Evolutionary conservation across 2,329 filamentous ascomycete species (phyloP), one percentile per base, ranked within the genome.

Genomic region (Exserohilum rostratum): DNA sequence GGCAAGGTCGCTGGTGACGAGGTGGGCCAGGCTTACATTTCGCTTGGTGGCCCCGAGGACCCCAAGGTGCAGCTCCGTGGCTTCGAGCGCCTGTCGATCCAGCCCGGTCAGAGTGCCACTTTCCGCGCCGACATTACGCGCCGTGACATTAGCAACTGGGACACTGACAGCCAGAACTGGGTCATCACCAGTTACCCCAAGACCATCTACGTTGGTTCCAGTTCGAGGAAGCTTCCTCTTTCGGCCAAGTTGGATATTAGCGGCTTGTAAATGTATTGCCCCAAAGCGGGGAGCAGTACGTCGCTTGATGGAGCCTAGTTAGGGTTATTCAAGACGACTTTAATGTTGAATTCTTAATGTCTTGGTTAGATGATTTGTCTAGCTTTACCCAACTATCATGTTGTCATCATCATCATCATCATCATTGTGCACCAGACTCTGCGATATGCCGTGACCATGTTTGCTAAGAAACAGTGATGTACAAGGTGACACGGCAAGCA

Each of bases 91-190:
- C 75, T 96, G 54, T 82, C 80, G 45, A 87, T 97, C 59, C 80
- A 83, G 3, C 83, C 90, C 0, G 91, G 90, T n/a, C 74, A 85
- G 74, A 85, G 82, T 46, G 81, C 79, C 3, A 84, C 81, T 2
- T 96, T 95, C 79, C 80, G 75, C 0, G 87, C 85, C 0, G 83
- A 87, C 13, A 76, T 97, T 50, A 92, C 87, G 5, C 84, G 93
- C 34, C 86, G 91, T 52, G 93, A 97, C 69, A 64, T 97, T 51
- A 91, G 88, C 72, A 95, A 92, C 78, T 97, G 93, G 93, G 90
- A 96, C 64, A 79, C 84, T 0, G 81, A 70, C 1, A 73, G 78
- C n/a, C 93, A 97, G 81, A 88, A 97, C 79, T 98, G 93, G 93
- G 84, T 91, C 40, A 79, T 87, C 49, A 79, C 78, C 27, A 66